A percentile compares a stretch with the other conserved stretches of the same genome.
Evolutionary conservation across 1,284 basidiomycete species (phyloP).

Genomic region (Phenoliferia sp.): DNA sequence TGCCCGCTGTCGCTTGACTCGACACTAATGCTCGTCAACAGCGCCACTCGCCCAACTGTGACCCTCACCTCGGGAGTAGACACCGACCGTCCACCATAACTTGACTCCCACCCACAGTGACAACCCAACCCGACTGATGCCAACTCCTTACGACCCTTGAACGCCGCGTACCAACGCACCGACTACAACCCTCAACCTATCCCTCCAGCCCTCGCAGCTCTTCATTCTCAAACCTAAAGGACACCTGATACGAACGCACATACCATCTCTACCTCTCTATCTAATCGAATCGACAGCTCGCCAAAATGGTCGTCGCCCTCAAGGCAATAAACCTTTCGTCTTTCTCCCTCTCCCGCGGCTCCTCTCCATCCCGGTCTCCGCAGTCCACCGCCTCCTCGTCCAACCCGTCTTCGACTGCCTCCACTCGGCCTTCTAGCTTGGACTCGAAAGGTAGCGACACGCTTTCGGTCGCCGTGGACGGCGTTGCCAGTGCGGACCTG

Average conservation of each 20-base stretch:
- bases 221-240: background rate
- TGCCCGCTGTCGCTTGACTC: background rate
- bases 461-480: background rate
- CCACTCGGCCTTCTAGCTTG: background rate
- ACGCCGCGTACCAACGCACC: background rate
- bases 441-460: background rate
- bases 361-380: slow-evolving; percentile 7
- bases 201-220: background rate
- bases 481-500: background rate
- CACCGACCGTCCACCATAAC: slow-evolving; percentile 7
- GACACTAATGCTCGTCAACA: background rate
- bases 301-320: slow-evolving; percentile 15
- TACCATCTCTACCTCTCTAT: background rate
- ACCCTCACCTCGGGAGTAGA: background rate
- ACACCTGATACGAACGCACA: no score
- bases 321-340: slow-evolving; percentile 19
- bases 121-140: background rate
- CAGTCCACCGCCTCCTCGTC: background rate
- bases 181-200: background rate
- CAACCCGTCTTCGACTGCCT: background rate
- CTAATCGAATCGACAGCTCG: background rate
- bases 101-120: background rate
- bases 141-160: slow-evolving; percentile 5
- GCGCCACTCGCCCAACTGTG: background rate
- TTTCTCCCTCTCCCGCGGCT: slow-evolving; percentile 24